Evolutionary conservation across 2,329 filamentous ascomycete genomes (phyloP).

Genomic region (Periconia sp.): DNA sequence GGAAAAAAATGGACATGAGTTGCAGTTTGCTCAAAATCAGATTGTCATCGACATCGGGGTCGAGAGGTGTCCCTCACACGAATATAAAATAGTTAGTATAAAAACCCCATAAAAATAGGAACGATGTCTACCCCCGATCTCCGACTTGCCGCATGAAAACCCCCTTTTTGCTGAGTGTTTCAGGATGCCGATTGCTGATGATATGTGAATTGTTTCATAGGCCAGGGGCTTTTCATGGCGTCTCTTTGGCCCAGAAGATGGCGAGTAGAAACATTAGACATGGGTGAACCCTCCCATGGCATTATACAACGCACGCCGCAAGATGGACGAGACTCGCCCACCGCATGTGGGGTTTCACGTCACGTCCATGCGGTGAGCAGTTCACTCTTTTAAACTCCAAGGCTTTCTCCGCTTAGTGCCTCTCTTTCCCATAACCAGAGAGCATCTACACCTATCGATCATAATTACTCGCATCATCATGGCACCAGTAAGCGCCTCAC

Average conservation of each 20-base stretch:
- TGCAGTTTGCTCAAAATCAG: conserved; percentile 22
- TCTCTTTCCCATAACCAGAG: not conserved
- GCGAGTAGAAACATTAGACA: conserved; percentile 22
- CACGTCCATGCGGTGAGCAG: conserved; percentile 16
- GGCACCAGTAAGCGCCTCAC: conserved; percentile 26
- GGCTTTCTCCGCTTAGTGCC: conserved; percentile 4
- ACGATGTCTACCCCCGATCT: conserved; percentile 20
- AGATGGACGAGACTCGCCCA: conserved; percentile 11
- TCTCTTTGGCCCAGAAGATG: conserved; percentile 5
- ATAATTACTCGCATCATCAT: conserved; percentile 13
- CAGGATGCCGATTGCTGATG: conserved; percentile 18
- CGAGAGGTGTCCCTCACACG: conserved; percentile 31
- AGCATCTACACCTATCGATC: not conserved
- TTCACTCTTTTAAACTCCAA: conserved; percentile 13
- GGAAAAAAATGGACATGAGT: not conserved
- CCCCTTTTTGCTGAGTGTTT: conserved; percentile 25
- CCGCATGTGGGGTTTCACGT: conserved; percentile 27
- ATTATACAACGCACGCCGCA: conserved; percentile 24
- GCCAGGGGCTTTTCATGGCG: not conserved
- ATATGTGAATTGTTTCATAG: conserved; percentile 15
- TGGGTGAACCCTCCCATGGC: conserved; percentile 2
- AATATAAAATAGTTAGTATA: conserved; percentile 35
- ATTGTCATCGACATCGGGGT: conserved; percentile 36
- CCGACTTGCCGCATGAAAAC: conserved; percentile 6
- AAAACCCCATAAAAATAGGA: conserved; percentile 23